Conservation (phyloP, 192 early-diverging fungal genomes). For the Radiomyces spectabilis region DNA sequence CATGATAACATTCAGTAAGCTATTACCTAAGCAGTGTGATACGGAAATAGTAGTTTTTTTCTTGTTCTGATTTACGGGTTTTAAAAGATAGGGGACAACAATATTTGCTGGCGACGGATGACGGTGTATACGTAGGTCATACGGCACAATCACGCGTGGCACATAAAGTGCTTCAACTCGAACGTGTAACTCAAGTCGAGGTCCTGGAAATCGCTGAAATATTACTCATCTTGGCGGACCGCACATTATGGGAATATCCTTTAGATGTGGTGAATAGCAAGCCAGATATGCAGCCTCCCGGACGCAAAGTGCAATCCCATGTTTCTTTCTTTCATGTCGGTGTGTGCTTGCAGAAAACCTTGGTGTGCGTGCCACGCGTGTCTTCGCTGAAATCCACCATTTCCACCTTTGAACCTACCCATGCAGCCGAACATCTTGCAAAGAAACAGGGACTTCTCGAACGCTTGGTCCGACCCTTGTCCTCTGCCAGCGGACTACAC, state of each 20-base stretch:
- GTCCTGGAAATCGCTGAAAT: conserved; percentile 73
- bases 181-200: conserved; percentile 77
- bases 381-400: conserved; percentile 66
- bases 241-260: conserved; percentile 44
- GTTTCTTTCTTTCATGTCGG: conserved; percentile 72
- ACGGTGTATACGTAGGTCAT: conserved; percentile 60
- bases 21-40: neutral
- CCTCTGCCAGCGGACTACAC: neutral
- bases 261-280: conserved; percentile 44
- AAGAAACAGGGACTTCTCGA: conserved; percentile 33
- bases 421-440: conserved; percentile 34
- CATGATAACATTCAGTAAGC: conserved; percentile 33
- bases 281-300: conserved; percentile 15
- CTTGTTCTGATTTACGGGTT: neutral
- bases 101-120: conserved; percentile 72
- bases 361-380: conserved; percentile 64
- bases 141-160: neutral
- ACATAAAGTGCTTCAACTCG: conserved; percentile 53
- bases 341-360: conserved; percentile 35
- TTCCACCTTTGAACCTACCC: conserved; percentile 64
- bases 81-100: conserved; percentile 37
- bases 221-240: conserved; percentile 79
- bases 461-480: conserved; percentile 22
- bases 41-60: neutral
- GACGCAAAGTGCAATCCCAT: conserved; percentile 48